Evolutionary conservation across 2,329 filamentous ascomycete genomes (phyloP), one percentile per base, ranked within the genome.

Genomic region (Xylaria digitata): DNA sequence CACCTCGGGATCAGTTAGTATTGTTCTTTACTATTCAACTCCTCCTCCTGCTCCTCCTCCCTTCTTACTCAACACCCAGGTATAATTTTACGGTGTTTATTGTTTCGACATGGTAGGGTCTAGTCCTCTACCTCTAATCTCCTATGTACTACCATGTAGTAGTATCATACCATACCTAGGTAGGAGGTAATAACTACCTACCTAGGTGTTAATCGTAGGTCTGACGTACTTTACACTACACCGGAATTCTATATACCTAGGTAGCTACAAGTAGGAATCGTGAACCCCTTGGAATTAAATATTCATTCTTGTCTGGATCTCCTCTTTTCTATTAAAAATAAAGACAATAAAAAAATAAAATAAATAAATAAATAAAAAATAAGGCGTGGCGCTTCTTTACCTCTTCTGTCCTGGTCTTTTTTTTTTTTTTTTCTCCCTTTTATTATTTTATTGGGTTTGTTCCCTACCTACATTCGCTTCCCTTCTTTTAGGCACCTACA

Each of bases 401-500:
- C 26, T n/a, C 30, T 32, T 30, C 40, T 45, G 2, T 30, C 30
- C 13, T n/a, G 9, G 13, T 34, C 11, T 15, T 48, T 17, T 37
- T n/a, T 17, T 17, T 37, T n/a, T 17, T 3, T 8, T 37, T 8
- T 37, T 37, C 17, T n/a, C 8, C 11, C 8, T 37, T 53, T 54
- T 37, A 42, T 46, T 45, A 45, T 57, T 58, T 26, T 42, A 60
- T 32, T 59, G 37, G 37, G 37, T 40, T 40, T 37, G n/a, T 37
- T 37, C 34, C 37, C 13, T 15, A 11, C 37, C 4, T 40, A 17
- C 9, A 1, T 15, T 30, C 32, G 42, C 60, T 42, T 63, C 53
- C 53, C 15, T 50, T 57, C 43, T 57, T 54, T 69, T 64, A 59
- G 64, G 56, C 67, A 64, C 53, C 67, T 67, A 58, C 46, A 21